A percentile compares a stretch with the other conserved stretches of the same genome.
phyloP scores from a whole-genome alignment of 2,329 filamentous ascomycete genomes.

The Pseudogymnoascus sp. region DNA sequence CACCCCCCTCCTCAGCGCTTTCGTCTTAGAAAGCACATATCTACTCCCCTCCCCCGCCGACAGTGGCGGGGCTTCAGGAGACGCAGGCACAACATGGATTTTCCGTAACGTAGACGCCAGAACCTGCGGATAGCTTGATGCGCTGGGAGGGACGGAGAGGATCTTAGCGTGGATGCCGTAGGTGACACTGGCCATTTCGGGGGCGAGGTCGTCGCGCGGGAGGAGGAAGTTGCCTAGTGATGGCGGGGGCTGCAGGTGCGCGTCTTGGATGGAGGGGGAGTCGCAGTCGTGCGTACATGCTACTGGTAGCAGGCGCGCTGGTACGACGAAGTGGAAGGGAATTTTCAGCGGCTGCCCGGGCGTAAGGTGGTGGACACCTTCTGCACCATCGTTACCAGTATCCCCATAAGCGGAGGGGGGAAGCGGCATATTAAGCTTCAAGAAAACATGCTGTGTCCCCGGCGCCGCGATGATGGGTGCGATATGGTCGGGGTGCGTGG shows the following conservation, averaged over 20 bases:
- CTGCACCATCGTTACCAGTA: conserved; percentile 19
- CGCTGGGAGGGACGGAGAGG: conserved; percentile 7
- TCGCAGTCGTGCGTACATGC: conserved; percentile 21
- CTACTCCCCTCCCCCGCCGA: conserved; percentile 18
- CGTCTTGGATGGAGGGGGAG: conserved; percentile 20
- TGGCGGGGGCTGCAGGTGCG: conserved; percentile 26
- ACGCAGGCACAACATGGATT: conserved; percentile 24
- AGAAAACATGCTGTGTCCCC: conserved; percentile 22
- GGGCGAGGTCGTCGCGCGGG: conserved; percentile 25
- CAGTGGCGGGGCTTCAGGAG: conserved; percentile 25
- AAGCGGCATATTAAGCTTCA: conserved; percentile 29
- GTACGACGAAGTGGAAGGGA: conserved; percentile 28
- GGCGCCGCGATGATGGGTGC: neutral
- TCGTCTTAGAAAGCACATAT: conserved; percentile 23
- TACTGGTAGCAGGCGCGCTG: conserved; percentile 25
- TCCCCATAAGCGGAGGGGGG: conserved; percentile 13
- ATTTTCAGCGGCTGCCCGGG: conserved; percentile 26
- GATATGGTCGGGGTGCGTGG: neutral
- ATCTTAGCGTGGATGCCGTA: conserved; percentile 26
- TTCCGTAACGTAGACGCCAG: conserved; percentile 12
- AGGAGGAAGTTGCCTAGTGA: conserved; percentile 20
- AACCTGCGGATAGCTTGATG: neutral
- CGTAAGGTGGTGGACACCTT: neutral
- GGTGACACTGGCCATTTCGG: conserved; percentile 25
- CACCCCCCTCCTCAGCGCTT: conserved; percentile 26